phyloP scores from a whole-genome alignment of 305 asterid genomes.

The Solanum hybrid region DNA sequence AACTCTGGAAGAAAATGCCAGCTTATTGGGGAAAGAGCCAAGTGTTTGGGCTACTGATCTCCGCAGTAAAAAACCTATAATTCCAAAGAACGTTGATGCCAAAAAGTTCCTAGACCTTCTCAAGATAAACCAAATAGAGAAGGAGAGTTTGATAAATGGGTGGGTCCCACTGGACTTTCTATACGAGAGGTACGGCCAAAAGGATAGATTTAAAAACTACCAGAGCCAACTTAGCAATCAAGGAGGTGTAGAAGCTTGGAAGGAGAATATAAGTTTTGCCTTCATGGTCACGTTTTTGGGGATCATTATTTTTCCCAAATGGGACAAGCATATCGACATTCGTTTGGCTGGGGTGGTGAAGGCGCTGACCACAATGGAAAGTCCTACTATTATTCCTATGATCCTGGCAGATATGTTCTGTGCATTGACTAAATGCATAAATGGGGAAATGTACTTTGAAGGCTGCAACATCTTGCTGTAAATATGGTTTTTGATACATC shows the following conservation, averaged over 20 bases:
- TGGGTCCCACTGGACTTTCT: neutral
- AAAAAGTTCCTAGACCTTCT: neutral
- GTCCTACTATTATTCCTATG: neutral
- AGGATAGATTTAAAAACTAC: neutral
- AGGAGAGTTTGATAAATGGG: neutral
- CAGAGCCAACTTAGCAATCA: neutral
- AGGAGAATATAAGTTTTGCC: neutral
- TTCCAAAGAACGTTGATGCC: neutral
- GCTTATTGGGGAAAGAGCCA: neutral
- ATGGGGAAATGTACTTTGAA: neutral
- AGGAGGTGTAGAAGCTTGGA: neutral
- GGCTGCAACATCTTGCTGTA: neutral
- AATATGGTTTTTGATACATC: neutral
- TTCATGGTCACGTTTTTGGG: neutral
- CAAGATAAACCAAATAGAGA: neutral
- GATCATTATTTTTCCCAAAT: neutral
- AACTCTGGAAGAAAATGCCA: neutral
- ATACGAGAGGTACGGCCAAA: neutral
- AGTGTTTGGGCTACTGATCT: neutral
- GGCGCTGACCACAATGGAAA: too few species aligned
- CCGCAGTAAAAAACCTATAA: neutral
- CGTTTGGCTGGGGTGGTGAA: neutral
- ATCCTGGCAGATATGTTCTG: too few species aligned
- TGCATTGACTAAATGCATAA: neutral
- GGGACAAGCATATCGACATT: neutral